These are phyloP conservation scores for Logfia minima DNA, from an alignment of 129 eudicot genomes.

Conservation along the genomic window DNA sequence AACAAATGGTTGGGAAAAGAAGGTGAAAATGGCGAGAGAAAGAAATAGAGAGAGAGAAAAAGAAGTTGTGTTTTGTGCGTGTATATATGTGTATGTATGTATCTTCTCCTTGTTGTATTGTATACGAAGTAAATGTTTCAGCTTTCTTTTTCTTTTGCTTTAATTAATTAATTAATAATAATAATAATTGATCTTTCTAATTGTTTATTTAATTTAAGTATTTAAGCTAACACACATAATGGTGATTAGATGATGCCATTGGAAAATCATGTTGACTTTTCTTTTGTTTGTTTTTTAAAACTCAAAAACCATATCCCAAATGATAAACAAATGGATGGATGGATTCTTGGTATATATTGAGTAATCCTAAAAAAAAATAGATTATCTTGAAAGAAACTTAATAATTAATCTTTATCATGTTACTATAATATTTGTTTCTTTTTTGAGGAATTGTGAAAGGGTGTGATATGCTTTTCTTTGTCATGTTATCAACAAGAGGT, in stretches of 20 bases:
- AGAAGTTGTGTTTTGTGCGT: slow-evolving; percentile 55
- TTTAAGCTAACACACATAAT: slow-evolving; percentile 13
- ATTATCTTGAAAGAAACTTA: slow-evolving; percentile 21
- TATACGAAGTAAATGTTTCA: slow-evolving; percentile 71
- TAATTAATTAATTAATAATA: not conserved
- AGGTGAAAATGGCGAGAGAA: slow-evolving; percentile 62
- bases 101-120: slow-evolving; percentile 62
- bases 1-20: slow-evolving; percentile 77
- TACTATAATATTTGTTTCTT: slow-evolving; percentile 3
- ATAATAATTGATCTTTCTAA: not conserved
- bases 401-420: slow-evolving; percentile 3
- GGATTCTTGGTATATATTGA: slow-evolving; percentile 17
- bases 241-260: slow-evolving; percentile 24
- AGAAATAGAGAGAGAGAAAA: slow-evolving; percentile 30
- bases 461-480: slow-evolving; percentile 24
- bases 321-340: slow-evolving; percentile 11
- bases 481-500: slow-evolving; percentile 21
- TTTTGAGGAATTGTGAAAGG: slow-evolving; percentile 4
- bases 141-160: slow-evolving; percentile 43
- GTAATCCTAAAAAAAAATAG: not conserved
- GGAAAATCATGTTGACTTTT: slow-evolving; percentile 35
- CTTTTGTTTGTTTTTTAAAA: not conserved
- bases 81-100: slow-evolving; percentile 33
- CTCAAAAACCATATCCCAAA: slow-evolving; percentile 19
- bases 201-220: not conserved